Conservation (phyloP, 2,329 filamentous ascomycete genomes). For the Arachnopeziza araneosa region DNA sequence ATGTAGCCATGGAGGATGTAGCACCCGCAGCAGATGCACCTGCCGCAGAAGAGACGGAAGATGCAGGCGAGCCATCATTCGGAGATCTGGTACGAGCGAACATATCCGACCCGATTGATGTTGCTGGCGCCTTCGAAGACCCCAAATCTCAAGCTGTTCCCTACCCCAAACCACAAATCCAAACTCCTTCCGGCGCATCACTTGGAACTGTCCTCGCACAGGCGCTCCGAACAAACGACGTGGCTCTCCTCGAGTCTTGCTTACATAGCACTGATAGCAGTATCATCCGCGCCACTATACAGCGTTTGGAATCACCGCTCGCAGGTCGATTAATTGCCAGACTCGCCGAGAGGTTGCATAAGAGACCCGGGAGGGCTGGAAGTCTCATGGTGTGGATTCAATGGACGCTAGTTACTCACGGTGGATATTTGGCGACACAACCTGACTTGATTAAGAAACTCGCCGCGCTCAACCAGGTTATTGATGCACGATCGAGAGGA, state of each 20-base stretch:
- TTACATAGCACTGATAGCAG: slow-evolving; percentile 71
- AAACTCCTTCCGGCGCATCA: slow-evolving; percentile 64
- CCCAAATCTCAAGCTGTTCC: slow-evolving; percentile 14
- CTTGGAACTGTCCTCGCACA: slow-evolving; percentile 90
- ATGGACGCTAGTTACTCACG: slow-evolving; percentile 88
- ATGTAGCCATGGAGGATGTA: slow-evolving; percentile 36
- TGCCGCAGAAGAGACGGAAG: slow-evolving; percentile 30
- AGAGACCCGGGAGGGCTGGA: slow-evolving; percentile 81
- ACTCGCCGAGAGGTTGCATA: slow-evolving; percentile 80
- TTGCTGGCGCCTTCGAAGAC: slow-evolving; percentile 53
- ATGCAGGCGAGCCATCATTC: slow-evolving; percentile 59
- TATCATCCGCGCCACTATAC: slow-evolving; percentile 82
- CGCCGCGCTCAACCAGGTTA: slow-evolving; percentile 73
- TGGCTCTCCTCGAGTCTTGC: slow-evolving; percentile 84
- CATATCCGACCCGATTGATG: slow-evolving; percentile 70
- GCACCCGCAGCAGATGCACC: slow-evolving; percentile 32
- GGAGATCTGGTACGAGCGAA: slow-evolving; percentile 74
- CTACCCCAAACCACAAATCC: slow-evolving; percentile 23
- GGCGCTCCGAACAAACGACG: slow-evolving; percentile 87
- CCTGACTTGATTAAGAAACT: slow-evolving; percentile 77
- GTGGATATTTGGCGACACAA: slow-evolving; percentile 82
- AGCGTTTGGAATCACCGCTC: slow-evolving; percentile 79
- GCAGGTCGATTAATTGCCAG: slow-evolving; percentile 75
- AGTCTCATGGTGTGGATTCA: slow-evolving; percentile 93
- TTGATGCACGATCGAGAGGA: slow-evolving; percentile 79